Evolutionary conservation across 2,329 filamentous ascomycete genomes (phyloP), one percentile per base, ranked within the genome.

Genomic region (Monilinia vaccinii-corymbosi): DNA sequence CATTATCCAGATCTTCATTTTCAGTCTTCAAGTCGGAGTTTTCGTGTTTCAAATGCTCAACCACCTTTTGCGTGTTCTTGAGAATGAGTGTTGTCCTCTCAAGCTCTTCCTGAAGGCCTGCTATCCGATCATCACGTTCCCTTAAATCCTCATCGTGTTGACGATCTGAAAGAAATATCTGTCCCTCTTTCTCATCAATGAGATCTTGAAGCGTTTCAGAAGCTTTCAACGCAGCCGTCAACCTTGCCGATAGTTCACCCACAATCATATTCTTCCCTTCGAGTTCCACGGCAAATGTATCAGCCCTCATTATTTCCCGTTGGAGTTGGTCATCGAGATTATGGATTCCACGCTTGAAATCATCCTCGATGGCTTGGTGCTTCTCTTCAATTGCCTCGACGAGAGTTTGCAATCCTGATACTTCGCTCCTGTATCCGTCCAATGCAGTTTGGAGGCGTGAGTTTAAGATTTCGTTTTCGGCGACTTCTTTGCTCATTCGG

Each of bases 381-480:
- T 77, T 73, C 1, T 59, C 64, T 63, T 85, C 81, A 60, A 84
- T 71, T 5, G 72, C 69, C 61, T 76, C 72, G 23, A 83, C 78
- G 0, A 83, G 73, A 1, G 61, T 66, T 69, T 85, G 81, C 0
- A 86, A 75, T 67, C 81, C 79, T 0, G 70, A 67, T 0, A 85
- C 75, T 61, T 85, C 83, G 4, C 77, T 75, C 10, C 77, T 70
- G 66, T 85, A 85, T 1, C 75, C 75, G 23, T 78, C 77, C 0
- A 81, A 74, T 0, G 81, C 80, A 16, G 75, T 74, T 68, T 78
- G 77, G 18, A 85, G 75, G 2, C 80, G 71, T 56, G 78, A 74
- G 18, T 81, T 75, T 28, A 76, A 77, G 2, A 77, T 65, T 55
- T 83, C 78, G 21, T 68, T 67, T 31, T 71, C 67, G 4, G 60